These are phyloP conservation scores for Fusarium praegraminearum DNA, from an alignment of 2,329 filamentous ascomycete genomes.

Conservation along the genomic window DNA sequence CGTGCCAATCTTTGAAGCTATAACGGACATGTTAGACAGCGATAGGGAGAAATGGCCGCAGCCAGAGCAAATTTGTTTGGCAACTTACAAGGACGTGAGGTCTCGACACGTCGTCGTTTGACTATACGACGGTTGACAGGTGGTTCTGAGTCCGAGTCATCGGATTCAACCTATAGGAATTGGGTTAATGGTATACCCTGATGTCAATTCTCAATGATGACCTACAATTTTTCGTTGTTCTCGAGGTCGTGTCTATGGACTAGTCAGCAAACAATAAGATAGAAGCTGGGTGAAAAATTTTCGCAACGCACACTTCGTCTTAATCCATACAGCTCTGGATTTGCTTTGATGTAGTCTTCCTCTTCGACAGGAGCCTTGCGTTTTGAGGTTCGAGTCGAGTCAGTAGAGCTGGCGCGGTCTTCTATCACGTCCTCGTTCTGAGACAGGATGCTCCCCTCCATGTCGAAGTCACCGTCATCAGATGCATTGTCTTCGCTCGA, in stretches of 20 bases:
- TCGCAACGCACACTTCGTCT: conserved; percentile 83
- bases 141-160: conserved; percentile 78
- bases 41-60: conserved; percentile 1
- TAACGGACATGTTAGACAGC: conserved; percentile 29
- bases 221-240: conserved; percentile 70
- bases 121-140: conserved; percentile 68
- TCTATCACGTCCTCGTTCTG: conserved; percentile 62
- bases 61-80: not conserved
- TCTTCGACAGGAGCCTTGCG: conserved; percentile 77
- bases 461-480: conserved; percentile 81
- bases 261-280: conserved; percentile 50
- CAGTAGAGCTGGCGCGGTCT: conserved; percentile 76
- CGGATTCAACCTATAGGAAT: conserved; percentile 60
- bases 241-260: conserved; percentile 64
- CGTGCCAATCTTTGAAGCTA: conserved; percentile 72
- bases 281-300: conserved; percentile 36
- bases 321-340: conserved; percentile 94
- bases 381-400: conserved; percentile 77
- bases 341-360: conserved; percentile 87
- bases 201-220: conserved; percentile 26
- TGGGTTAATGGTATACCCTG: conserved; percentile 25
- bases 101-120: conserved; percentile 77
- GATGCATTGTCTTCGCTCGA: conserved; percentile 68
- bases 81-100: conserved; percentile 71
- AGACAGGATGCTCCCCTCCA: conserved; percentile 67